Conservation (phyloP, 179 eudicot species). For the Spinacia oleracea region DNA sequence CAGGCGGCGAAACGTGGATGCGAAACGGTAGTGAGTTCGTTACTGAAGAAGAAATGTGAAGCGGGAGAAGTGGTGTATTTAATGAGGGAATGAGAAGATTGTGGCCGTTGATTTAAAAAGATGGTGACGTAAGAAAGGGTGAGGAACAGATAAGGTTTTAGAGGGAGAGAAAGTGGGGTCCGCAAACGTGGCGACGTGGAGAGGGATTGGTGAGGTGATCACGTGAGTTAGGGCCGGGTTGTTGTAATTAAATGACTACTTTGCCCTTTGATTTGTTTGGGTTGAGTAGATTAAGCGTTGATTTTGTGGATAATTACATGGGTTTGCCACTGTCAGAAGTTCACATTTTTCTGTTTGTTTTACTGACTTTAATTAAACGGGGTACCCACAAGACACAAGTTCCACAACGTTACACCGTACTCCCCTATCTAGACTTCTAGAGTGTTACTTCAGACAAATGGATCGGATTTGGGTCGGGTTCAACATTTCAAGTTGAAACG, state of each 20-base stretch:
- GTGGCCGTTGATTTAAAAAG: conserved; percentile 42
- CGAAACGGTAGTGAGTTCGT: not conserved
- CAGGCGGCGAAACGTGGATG: not conserved
- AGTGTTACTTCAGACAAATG: too few species aligned
- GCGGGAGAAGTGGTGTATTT: conserved; percentile 33
- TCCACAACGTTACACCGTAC: too few species aligned
- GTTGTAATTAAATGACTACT: not conserved
- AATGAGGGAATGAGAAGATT: conserved; percentile 24
- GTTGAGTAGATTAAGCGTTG: not conserved
- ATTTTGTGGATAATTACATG: not conserved
- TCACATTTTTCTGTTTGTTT: not conserved
- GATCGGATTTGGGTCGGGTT: too few species aligned
- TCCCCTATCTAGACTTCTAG: too few species aligned
- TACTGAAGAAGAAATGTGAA: not conserved
- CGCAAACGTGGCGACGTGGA: conserved; percentile 18
- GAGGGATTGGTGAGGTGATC: conserved; percentile 22
- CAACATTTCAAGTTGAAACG: too few species aligned
- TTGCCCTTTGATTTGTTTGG: not conserved
- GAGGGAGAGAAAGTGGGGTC: not conserved
- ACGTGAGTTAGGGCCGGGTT: conserved; percentile 18
- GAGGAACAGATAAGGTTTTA: conserved; percentile 31
- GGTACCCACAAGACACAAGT: too few species aligned
- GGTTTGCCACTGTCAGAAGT: not conserved
- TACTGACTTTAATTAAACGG: not conserved
- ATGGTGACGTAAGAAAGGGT: conserved; percentile 32